Evolutionary conservation across 1,284 basidiomycete species (phyloP), one percentile per base, ranked within the genome.

Genomic region (Austropuccinia psidii): DNA sequence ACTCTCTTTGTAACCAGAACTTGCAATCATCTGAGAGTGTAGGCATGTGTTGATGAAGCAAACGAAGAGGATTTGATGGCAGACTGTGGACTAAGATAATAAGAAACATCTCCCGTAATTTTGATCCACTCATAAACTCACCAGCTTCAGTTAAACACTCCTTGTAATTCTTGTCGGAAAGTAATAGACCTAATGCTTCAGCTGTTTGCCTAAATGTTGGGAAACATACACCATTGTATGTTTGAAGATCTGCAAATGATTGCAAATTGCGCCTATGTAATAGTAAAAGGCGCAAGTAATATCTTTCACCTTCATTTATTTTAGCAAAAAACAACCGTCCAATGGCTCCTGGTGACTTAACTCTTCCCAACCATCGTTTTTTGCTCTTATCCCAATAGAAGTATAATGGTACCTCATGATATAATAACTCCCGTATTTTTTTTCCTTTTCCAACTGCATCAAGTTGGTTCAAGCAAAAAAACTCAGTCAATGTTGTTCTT

Each of bases 81-180:
- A 47, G 47, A 9, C 45, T 50, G 73, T 81, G 79, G 0, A 81
- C 54, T 0, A 85, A 78, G 1, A 85, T 78, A 2, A 80, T 82
- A 0, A 77, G 79, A 80, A 85, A 85, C 0, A 85, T 79, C 1
- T 79, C 76, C 0, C 81, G 79, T 0, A 85, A 80, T 0, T 77
- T 78, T 11, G 19, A 24, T 0, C 83, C 84, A 2, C 80, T 82
- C 52, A 84, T 81, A 79, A 84, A 83, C 0, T 69, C 57, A 27
- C 77, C 64, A 9, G 85, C 84, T 72, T 85, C 84, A 39, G 76
- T 33, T 0, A 85, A 76, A 68, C 83, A 85, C 5, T 75, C 75
- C 0, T 78, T 31, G 83, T 83, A 84, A 76, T 85, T 84, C 0
- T 78, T 77, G n/a, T 45, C 62, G 0, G 27, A 45, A 8, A 49